A percentile compares a stretch with the other conserved stretches of the same genome.
phyloP scores from a whole-genome alignment of 2,329 filamentous ascomycete species.

The Alternaria ethzedia region DNA sequence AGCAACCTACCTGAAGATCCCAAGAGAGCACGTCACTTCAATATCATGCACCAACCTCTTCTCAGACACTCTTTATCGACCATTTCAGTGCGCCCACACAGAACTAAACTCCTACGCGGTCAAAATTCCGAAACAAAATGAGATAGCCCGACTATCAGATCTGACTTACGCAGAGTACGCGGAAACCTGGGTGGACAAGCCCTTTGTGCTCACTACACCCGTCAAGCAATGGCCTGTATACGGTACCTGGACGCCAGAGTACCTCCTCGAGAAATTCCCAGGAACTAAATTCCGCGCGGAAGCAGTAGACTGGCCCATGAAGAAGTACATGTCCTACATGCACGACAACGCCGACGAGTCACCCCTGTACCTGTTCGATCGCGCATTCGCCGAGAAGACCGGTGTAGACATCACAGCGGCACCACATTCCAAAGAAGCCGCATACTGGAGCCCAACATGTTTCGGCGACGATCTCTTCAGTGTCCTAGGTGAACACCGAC shows the following conservation, averaged over 20 bases:
- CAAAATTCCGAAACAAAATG: constrained; percentile 75
- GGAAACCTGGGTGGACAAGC: constrained; percentile 75
- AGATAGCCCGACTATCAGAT: constrained; percentile 72
- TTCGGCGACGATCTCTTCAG: constrained; percentile 89
- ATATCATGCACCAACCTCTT: constrained; percentile 81
- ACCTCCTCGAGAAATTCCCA: constrained; percentile 68
- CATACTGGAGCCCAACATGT: constrained; percentile 81
- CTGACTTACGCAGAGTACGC: constrained; percentile 77
- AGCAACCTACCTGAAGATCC: constrained; percentile 72
- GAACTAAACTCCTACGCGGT: constrained; percentile 69
- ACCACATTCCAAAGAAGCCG: constrained; percentile 58
- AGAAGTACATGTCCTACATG: constrained; percentile 86
- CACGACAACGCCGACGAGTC: constrained; percentile 80
- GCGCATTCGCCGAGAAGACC: constrained; percentile 87
- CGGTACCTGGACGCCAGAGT: constrained; percentile 74
- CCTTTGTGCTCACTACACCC: constrained; percentile 84
- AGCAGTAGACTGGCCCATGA: constrained; percentile 88
- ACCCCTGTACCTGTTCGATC: constrained; percentile 91
- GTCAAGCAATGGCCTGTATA: constrained; percentile 83
- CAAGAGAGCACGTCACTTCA: constrained; percentile 58
- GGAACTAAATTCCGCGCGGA: constrained; percentile 82
- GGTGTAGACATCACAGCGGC: constrained; percentile 52
- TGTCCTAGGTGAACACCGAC: constrained; percentile 76
- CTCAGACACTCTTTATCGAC: constrained; percentile 87
- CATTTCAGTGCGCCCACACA: constrained; percentile 86